Conservation (phyloP, 1,284 basidiomycete species). For the Retiboletus flavoniger region DNA sequence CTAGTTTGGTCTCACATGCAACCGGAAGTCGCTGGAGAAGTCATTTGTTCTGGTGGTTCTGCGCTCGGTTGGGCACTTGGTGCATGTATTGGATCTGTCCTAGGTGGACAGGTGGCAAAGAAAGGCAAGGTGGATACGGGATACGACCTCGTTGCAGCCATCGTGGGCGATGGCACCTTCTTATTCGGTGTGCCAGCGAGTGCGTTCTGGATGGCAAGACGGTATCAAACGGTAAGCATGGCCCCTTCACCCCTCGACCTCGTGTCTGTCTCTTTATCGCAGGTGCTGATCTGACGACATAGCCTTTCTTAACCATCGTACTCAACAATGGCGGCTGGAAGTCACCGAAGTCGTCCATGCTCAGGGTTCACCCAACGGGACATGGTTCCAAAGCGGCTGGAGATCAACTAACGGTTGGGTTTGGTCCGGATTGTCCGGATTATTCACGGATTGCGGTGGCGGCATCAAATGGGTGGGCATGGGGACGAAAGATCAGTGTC, state of each 20-base stretch:
- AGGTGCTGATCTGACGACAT: neutral
- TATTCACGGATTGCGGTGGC: conserved; percentile 62
- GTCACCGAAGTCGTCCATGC: conserved; percentile 63
- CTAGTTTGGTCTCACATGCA: conserved; percentile 56
- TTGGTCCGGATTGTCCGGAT: conserved; percentile 64
- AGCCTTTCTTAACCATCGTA: conserved; percentile 71
- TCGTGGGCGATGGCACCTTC: conserved; percentile 70
- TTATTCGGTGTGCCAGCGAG: conserved; percentile 66
- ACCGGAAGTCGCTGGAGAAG: conserved; percentile 49
- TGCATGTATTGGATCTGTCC: conserved; percentile 56
- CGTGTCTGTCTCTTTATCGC: neutral
- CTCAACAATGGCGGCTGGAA: conserved; percentile 74
- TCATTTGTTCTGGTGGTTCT: conserved; percentile 56
- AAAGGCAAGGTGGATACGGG: conserved; percentile 25
- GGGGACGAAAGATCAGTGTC: conserved; percentile 48
- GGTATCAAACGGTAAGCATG: conserved; percentile 57
- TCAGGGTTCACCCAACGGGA: conserved; percentile 61
- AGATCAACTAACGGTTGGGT: conserved; percentile 56
- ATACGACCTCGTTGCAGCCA: conserved; percentile 52
- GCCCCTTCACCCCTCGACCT: neutral
- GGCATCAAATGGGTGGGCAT: conserved; percentile 61
- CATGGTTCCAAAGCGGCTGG: conserved; percentile 49
- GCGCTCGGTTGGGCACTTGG: conserved; percentile 67
- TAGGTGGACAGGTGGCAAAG: conserved; percentile 42
- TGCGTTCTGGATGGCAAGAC: conserved; percentile 68